Base-by-base conservation (phyloP, 2,329 filamentous ascomycete genomes). In the Trichoderma lentiforme region DNA sequence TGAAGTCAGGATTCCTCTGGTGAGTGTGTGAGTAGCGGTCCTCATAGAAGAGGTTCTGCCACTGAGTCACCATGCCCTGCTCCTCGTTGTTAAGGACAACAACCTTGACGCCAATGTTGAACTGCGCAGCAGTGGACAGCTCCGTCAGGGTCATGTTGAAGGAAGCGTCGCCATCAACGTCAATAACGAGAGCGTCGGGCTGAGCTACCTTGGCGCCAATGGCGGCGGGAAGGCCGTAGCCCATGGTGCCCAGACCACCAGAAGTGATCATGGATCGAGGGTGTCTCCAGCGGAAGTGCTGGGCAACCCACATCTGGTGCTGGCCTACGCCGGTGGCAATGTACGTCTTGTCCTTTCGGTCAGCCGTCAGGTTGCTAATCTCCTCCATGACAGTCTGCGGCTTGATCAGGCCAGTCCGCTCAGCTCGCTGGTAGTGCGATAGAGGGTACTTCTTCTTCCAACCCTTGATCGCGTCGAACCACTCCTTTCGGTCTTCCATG, bases 121-220 rank as follows among this genome's bases (percentile, higher is more conserved):
- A 98, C 84, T 99, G 95, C 9, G 93, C 90, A 56, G 95, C 95
- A 2, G 95, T 98, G 60, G 92, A 93, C 68, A 99, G 90, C 84
- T 99, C 96, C 1, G 95, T 98, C 73, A 98, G 87, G 6, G 96
- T 98, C 96, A 99, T 98, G 87, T 94, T 93, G 86, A 99, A 98
- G 4, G 95, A 98, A n/a, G 95, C 96, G 81, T 98, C 96, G 74
- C 96, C 96, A 80, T 99, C 96, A 78, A 98, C 97, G 82, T 98
- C 95, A 73, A 98, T 90, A 73, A 98, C 95, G 65, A 97, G 89
- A 73, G 93, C 90, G 66, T 97, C 93, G 0, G 88, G 87, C 73
- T 83, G 82, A n/a, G 86, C 86, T 11, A 97, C 95, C 87, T 98
- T 98, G 78, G 94, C 95, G 74, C 96, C 96, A 75, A 98, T 98